Evolutionary conservation across 2,329 filamentous ascomycete species (phyloP).

Genomic region (Fusarium acutatum): DNA sequence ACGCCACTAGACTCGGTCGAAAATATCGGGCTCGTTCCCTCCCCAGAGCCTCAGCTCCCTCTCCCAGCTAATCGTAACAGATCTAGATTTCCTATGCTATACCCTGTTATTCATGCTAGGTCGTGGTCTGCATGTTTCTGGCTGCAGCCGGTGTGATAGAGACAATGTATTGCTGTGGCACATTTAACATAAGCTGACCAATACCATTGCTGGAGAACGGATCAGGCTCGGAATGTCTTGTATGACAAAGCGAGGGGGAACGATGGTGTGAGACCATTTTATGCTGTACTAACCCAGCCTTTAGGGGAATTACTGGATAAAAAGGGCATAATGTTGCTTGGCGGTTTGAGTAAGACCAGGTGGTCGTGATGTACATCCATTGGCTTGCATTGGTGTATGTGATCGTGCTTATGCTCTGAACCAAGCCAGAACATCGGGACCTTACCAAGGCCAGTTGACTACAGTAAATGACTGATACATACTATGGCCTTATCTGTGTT

Average conservation of each 20-base stretch:
- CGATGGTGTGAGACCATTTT: background rate
- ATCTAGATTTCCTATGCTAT: background rate
- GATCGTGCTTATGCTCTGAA: background rate
- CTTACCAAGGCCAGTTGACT: background rate
- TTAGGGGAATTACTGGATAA: background rate
- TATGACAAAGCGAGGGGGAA: background rate
- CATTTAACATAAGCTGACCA: background rate
- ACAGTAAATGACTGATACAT: accelerated
- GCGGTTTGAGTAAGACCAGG: background rate
- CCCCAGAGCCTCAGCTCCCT: background rate
- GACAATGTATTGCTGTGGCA: background rate
- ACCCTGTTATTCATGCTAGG: accelerated
- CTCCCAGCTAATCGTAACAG: accelerated
- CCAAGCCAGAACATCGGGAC: background rate
- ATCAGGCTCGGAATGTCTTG: background rate
- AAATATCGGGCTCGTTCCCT: accelerated
- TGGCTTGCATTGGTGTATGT: background rate
- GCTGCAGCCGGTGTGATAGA: background rate
- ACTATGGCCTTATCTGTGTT: background rate
- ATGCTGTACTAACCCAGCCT: background rate
- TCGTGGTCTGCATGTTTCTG: background rate
- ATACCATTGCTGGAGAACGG: background rate
- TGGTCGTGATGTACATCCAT: background rate
- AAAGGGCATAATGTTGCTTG: background rate
- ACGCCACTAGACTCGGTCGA: background rate